Base-by-base conservation (phyloP, 2,329 filamentous ascomycete species). In the Akanthomyces dipterigenus region DNA sequence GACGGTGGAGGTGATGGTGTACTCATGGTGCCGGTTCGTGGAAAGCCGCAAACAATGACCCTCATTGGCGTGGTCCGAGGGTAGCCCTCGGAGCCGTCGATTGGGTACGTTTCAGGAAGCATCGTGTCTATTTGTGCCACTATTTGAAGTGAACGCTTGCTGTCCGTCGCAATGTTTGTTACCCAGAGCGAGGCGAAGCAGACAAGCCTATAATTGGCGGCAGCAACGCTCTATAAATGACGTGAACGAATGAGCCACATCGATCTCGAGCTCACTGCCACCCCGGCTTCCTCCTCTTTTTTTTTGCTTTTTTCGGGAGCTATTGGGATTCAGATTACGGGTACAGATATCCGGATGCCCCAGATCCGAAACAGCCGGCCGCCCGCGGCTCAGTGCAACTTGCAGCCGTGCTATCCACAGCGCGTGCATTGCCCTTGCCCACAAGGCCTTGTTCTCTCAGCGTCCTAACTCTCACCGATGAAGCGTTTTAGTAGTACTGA, bases 11-110 rank as follows among this genome's bases (percentile, higher is more conserved):
- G 16, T n/a, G 26, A 28, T 6, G 20, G 14, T 26, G 22, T 56
- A 61, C 60, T 61, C 42, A 55, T 42, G 36, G 60, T 56, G 45
- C 60, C 60, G n/a, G 60, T 61, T 38, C 60, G 34, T n/a, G 60
- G 60, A 45, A 61, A 61, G 34, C 51, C 60, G 24, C 60, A 61
- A 11, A 61, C 51, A 18, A 61, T 56, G 22, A 61, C 31, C 34
- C 26, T 48, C 53, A 61, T 61, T 14, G 60, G 60, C 14, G 53
- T 56, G 11, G 60, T 50, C 34, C 60, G 60, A 51, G 60, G 60
- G 38, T 61, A 61, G 36, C 60, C 60, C 60, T 61, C 60, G n/a
- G 42, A 45, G 16, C 60, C 60, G n/a, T 61, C 48, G 20, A 61
- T 56, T 24, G 60, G 60, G 24, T 61, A 61, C 14, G 6, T 14